Percentiles rank a stretch among this genome's conserved stretches.
These are phyloP conservation scores for Fusarium sp. DNA, from an alignment of 2,329 filamentous ascomycete species.

Conservation along the genomic window DNA sequence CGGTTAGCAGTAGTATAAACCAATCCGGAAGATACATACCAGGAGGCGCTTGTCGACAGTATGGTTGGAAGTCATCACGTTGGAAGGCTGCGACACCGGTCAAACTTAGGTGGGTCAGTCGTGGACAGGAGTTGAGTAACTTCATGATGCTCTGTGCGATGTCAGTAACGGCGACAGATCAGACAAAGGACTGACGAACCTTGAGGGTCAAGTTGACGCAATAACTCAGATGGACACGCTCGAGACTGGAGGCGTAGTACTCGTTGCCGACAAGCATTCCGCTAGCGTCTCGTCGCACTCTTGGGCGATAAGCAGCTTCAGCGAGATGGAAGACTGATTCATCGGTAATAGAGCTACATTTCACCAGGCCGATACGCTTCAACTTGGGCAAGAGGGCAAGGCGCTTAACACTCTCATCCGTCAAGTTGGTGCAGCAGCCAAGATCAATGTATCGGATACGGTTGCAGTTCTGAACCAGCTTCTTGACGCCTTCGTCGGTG, in stretches of 20 bases:
- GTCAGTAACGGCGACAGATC: slow-evolving; percentile 29
- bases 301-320: slow-evolving; percentile 70
- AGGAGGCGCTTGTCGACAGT: slow-evolving; percentile 85
- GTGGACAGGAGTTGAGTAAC: slow-evolving; percentile 89
- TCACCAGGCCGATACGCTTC: slow-evolving; percentile 93
- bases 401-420: slow-evolving; percentile 86
- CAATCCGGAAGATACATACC: slow-evolving; percentile 60
- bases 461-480: slow-evolving; percentile 86
- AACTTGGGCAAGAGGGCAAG: slow-evolving; percentile 91
- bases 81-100: slow-evolving; percentile 95
- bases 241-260: slow-evolving; percentile 75
- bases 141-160: slow-evolving; percentile 81
- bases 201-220: slow-evolving; percentile 86
- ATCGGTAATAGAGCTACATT: slow-evolving; percentile 91
- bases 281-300: slow-evolving; percentile 62
- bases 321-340: slow-evolving; percentile 88
- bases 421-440: slow-evolving; percentile 91
- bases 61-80: slow-evolving; percentile 83
- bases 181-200: slow-evolving; percentile 63
- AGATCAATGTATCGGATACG: slow-evolving; percentile 97
- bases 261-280: slow-evolving; percentile 63
- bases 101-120: slow-evolving; percentile 92
- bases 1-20: slow-evolving; percentile 43
- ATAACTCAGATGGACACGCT: slow-evolving; percentile 96
- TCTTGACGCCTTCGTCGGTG: slow-evolving; percentile 88